phyloP scores from a whole-genome alignment of 257 asterid species.

The Fraxinus cuspidata region DNA sequence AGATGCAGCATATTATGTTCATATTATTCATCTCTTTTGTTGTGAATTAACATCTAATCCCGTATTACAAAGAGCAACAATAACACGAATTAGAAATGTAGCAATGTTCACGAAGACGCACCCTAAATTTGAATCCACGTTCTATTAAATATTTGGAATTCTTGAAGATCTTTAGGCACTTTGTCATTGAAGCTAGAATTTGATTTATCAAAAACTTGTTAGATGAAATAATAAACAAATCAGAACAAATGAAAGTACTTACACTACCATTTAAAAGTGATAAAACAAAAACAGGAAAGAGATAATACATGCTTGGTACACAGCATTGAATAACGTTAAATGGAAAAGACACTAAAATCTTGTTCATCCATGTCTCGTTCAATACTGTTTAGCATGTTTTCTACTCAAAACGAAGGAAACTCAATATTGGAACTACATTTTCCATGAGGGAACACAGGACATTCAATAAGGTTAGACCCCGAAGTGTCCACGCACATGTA shows the following conservation, averaged over 20 bases:
- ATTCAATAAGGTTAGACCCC: constrained; percentile 23
- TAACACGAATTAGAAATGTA: not conserved
- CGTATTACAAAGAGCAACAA: not conserved
- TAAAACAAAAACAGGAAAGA: not conserved
- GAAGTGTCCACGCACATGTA: constrained; percentile 36
- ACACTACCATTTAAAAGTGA: not conserved
- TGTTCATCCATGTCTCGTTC: not conserved
- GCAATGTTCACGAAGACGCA: no score
- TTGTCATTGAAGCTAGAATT: no score
- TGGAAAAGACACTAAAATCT: not conserved
- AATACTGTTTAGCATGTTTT: not conserved
- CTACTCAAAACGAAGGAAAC: constrained; percentile 27
- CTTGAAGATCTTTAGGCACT: no score
- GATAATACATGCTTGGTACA: not conserved
- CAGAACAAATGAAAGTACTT: not conserved
- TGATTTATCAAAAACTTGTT: no score
- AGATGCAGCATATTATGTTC: constrained; percentile 16
- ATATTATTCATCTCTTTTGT: constrained; percentile 24
- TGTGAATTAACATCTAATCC: not conserved
- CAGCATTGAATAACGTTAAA: not conserved
- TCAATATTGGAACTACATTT: constrained; percentile 24
- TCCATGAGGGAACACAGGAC: constrained; percentile 30
- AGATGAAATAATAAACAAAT: no score
- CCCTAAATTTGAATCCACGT: no score
- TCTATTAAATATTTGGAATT: no score